Conservation (phyloP, 768 basidiomycete genomes). For the Boletus sp. region DNA sequence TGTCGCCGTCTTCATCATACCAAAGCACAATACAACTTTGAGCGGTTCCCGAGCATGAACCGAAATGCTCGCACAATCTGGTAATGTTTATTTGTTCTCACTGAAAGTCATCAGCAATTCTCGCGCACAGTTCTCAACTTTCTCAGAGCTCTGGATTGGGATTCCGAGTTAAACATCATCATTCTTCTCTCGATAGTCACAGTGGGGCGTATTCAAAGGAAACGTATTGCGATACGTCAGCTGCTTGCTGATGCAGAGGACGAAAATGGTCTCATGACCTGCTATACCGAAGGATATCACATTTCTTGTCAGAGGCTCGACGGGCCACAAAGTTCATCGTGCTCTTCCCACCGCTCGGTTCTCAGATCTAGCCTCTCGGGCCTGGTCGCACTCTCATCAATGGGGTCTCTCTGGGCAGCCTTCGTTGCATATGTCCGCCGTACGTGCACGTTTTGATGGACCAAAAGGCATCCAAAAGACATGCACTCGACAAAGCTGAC, state of each 20-base stretch:
- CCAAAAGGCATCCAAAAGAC: too few species aligned
- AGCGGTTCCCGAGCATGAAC: background rate
- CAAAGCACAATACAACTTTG: background rate
- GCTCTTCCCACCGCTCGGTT: background rate
- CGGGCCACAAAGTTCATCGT: background rate
- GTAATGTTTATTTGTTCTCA: background rate
- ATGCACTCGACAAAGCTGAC: too few species aligned
- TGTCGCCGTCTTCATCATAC: background rate
- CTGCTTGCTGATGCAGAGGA: background rate
- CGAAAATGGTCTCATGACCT: background rate
- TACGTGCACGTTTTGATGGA: too few species aligned
- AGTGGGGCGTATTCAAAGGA: background rate
- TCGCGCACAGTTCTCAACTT: too few species aligned
- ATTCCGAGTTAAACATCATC: background rate
- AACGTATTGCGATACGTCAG: too few species aligned
- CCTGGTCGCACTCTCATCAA: background rate
- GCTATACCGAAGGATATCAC: background rate
- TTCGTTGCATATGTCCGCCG: too few species aligned
- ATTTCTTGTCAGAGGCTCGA: background rate
- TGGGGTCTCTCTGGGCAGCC: background rate
- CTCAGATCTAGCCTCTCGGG: background rate
- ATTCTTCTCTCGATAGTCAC: background rate
- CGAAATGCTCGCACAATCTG: background rate
- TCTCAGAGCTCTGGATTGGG: background rate
- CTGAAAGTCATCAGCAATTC: background rate